Evolutionary conservation across 257 asterid species (phyloP), one percentile per base, ranked within the genome.

Genomic region (Hygrophila difformis): DNA sequence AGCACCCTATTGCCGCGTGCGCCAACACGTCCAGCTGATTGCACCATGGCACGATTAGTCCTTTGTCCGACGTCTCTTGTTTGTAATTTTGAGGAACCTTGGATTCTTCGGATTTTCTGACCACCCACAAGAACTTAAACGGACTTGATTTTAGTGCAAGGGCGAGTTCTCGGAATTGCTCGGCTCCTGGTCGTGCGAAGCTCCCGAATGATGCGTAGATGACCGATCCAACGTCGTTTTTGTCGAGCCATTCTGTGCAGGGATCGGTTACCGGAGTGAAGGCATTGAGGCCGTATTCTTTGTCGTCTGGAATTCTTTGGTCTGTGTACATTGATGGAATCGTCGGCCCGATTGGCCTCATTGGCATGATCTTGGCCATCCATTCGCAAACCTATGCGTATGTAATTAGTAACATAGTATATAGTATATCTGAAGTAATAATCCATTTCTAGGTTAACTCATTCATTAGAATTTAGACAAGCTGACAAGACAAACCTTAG

Each of bases 151-250:
- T 52, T 2, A 75, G 53, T 1, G 63, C 76, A 18, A 20, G 18
- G 3, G 75, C 70, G 2, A 74, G 18, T 51, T 70, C 82, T 20
- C 42, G 38, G 61, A 51, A 57, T 28, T 65, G 71, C 9, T 51
- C 40, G 12, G 41, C 57, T 0, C 47, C 22, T 3, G 39, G 15
- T 35, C 45, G 29, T 24, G 56, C 57, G 11, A 67, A 2, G 57
- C 79, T 72, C 17, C 79, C 75, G 8, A 72, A 72, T 0, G 79
- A 56, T 11, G 67, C 64, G 48, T 67, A 72, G 23, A 72, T 33
- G 2, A 72, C 66, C 1, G 79, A 67, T 2, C 23, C 13, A 14
- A 55, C 53, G 1, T 51, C 60, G n/a, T 63, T 55, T 18, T 11
- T 11, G 53, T 72, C 57, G 8, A 72, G 61, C 79, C 75, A 72